Evolutionary conservation across 73 alveolate species (phyloP).

Genomic region (Loxodes magnus): DNA sequence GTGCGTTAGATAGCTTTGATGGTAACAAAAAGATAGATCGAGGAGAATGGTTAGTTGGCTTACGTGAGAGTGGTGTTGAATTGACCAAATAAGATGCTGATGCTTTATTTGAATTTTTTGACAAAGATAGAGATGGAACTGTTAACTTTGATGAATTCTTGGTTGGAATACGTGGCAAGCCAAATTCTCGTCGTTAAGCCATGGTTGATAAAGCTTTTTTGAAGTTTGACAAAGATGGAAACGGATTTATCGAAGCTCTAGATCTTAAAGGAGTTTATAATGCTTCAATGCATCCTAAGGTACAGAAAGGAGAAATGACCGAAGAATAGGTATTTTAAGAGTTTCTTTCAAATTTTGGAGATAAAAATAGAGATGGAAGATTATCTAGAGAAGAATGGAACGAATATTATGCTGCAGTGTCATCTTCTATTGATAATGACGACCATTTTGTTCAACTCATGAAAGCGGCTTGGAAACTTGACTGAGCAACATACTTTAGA

Average conservation of each 20-base stretch:
- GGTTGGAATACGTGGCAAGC: constrained; percentile 79
- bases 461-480: constrained; percentile 91
- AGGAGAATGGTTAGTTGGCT: constrained; percentile 79
- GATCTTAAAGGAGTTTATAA: constrained; percentile 86
- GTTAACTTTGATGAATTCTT: constrained; percentile 80
- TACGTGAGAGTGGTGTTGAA: constrained; percentile 74
- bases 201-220: constrained; percentile 82
- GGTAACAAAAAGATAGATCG: constrained; percentile 79
- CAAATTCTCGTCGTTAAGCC: constrained; percentile 79
- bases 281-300: constrained; percentile 81
- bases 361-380: constrained; percentile 78
- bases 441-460: constrained; percentile 90
- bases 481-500: too few species aligned
- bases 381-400: constrained; percentile 83
- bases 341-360: constrained; percentile 78
- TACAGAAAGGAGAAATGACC: constrained; percentile 82
- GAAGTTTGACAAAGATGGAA: constrained; percentile 86
- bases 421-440: constrained; percentile 85
- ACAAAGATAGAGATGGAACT: constrained; percentile 69
- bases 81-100: constrained; percentile 70
- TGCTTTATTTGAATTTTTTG: constrained; percentile 58
- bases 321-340: constrained; percentile 78
- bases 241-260: constrained; percentile 70
- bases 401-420: constrained; percentile 93
- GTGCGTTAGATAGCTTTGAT: constrained; percentile 74